Base-by-base conservation (phyloP, 2,329 filamentous ascomycete genomes). In the Aspergillus transmontanensis region DNA sequence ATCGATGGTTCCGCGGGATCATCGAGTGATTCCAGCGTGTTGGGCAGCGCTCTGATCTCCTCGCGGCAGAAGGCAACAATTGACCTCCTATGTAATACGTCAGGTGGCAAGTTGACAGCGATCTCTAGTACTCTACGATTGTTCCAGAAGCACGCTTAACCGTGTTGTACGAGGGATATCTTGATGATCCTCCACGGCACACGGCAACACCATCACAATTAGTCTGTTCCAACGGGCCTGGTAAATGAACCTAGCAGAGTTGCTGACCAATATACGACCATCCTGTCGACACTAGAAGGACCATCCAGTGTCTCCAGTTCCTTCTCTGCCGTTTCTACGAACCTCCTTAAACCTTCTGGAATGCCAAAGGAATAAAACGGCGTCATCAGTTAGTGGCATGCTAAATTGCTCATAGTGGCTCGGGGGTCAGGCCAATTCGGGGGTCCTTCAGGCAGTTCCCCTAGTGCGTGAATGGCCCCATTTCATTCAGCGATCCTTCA, bases 271-370 rank as follows among this genome's bases (percentile, higher is more conserved):
- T 39, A 36, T 41, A 30, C 45, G 14, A 28, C 57, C 34, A 39
- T 41, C 45, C 53, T 21, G 21, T 39, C 26, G 34, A 55, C 51
- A 39, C 57, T 39, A 57, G 59, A 58, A 36, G 60, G 48, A 21
- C 28, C 11, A n/a, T n/a, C 26, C 16, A 14, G 50, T 32, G 6
- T 28, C 59, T 58, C 65, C 57, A 65, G 58, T 61, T 54, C 57
- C 43, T 57, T 62, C 50, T 57, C 59, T 45, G 53, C 46, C 32
- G 39, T 55, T 59, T 61, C 56, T 26, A 60, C 51, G 57, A 63
- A 57, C 58, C 61, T 65, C 61, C 63, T 65, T 58, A 61, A 65
- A 69, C 63, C 68, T 70, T 71, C 69, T 69, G 61, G 69, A 70
- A 69, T 36, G 26, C 57, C 57, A 51, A 45, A 55, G 62, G 65